A percentile compares a stretch with the other conserved stretches of the same genome.
These are phyloP conservation scores for Nothophoma quercina DNA, from an alignment of 2,329 filamentous ascomycete species.

Conservation along the genomic window DNA sequence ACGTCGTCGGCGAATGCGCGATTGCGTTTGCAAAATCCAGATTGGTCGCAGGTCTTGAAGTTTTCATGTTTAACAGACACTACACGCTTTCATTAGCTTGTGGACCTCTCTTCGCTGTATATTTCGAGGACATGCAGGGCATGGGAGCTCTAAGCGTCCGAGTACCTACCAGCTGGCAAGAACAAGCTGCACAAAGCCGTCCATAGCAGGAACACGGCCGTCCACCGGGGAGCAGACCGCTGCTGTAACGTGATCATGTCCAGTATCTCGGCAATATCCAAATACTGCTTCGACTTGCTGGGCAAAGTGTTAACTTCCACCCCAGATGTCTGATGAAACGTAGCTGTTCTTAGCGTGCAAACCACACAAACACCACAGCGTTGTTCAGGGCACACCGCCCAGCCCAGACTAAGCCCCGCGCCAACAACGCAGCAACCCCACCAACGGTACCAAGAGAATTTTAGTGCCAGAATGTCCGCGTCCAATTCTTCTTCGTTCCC, in stretches of 20 bases:
- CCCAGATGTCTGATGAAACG: conserved; percentile 20
- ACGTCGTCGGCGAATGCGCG: conserved; percentile 85
- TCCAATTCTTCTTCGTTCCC: conserved; percentile 27
- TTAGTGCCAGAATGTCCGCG: conserved; percentile 13
- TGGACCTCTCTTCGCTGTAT: no score
- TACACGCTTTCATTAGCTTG: conserved; percentile 48
- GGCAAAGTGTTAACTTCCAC: background rate
- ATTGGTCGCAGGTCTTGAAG: conserved; percentile 96
- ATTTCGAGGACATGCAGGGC: background rate
- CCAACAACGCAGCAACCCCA: conserved; percentile 35
- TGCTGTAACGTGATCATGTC: conserved; percentile 36
- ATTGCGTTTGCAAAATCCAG: conserved; percentile 97
- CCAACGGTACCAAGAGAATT: conserved; percentile 32
- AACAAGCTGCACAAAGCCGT: conserved; percentile 45
- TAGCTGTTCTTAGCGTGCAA: conserved; percentile 12
- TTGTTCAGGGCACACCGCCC: background rate
- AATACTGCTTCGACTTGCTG: conserved; percentile 25
- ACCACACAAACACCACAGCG: conserved; percentile 21
- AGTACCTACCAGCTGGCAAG: conserved; percentile 47
- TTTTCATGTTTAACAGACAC: conserved; percentile 92
- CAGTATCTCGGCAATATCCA: conserved; percentile 29
- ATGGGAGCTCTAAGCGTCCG: conserved; percentile 9
- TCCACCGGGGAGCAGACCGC: conserved; percentile 67
- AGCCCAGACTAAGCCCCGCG: conserved; percentile 10
- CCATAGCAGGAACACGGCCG: conserved; percentile 54